Conservation (phyloP, 768 basidiomycete species). For the Russula sp. region DNA sequence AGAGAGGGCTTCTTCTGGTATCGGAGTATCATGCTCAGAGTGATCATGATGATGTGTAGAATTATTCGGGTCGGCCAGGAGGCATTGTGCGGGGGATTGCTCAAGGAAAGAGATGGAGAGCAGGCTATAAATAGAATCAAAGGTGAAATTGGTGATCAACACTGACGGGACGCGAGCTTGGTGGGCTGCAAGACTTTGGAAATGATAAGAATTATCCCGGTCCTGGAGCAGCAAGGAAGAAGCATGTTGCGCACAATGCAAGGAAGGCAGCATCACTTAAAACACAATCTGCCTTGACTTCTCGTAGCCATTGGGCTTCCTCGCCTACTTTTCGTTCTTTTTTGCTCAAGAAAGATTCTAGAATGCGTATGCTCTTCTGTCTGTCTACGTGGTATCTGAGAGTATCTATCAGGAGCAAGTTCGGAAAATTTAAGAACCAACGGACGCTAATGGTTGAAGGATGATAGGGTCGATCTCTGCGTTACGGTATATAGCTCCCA, state of each 20-base stretch:
- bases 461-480: conserved; percentile 78
- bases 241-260: conserved; percentile 54
- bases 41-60: not conserved
- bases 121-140: conserved; percentile 80
- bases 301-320: conserved; percentile 57
- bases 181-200: conserved; percentile 59
- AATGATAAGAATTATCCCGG: not conserved
- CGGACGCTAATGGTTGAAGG: conserved; percentile 75
- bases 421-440: conserved; percentile 13
- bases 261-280: conserved; percentile 77
- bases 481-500: conserved; percentile 64
- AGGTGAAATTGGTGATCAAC: conserved; percentile 79
- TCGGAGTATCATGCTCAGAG: conserved; percentile 47
- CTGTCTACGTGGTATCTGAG: conserved; percentile 70
- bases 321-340: conserved; percentile 54
- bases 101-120: conserved; percentile 54
- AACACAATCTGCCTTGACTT: conserved; percentile 54
- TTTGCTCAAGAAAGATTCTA: conserved; percentile 54
- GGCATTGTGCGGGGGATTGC: conserved; percentile 21
- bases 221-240: not conserved
- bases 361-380: conserved; percentile 59
- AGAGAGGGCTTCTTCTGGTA: conserved; percentile 47
- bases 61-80: conserved; percentile 6
- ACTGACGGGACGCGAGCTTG: conserved; percentile 62
- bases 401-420: conserved; percentile 13